These are phyloP conservation scores for Arthroderma sp. DNA, from an alignment of 2,329 filamentous ascomycete species.

Conservation along the genomic window DNA sequence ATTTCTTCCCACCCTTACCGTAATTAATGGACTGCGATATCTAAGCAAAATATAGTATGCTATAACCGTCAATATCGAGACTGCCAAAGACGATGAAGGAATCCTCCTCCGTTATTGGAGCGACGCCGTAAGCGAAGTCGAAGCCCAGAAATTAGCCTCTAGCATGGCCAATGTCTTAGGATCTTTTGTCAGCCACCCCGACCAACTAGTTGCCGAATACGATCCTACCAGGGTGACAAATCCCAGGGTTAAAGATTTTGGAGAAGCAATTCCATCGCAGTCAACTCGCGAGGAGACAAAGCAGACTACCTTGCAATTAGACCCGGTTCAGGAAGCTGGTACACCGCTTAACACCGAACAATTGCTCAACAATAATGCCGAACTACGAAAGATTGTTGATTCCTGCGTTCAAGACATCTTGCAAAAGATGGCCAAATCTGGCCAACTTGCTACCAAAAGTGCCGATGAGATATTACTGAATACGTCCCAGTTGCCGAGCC, in stretches of 20 bases:
- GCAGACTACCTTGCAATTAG: not conserved
- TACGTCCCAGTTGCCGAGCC: slow-evolving; percentile 1
- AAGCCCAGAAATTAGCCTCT: slow-evolving; percentile 23
- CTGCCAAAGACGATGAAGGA: slow-evolving; percentile 25
- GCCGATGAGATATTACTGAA: slow-evolving; percentile 8
- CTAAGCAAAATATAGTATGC: slow-evolving; percentile 22
- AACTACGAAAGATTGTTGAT: slow-evolving; percentile 12
- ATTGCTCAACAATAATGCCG: slow-evolving; percentile 6
- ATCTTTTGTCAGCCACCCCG: slow-evolving; percentile 23
- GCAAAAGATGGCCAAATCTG: slow-evolving; percentile 12
- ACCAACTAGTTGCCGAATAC: slow-evolving; percentile 2
- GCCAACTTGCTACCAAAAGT: not conserved
- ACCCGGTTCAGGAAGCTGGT: not conserved
- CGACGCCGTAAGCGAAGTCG: slow-evolving; percentile 26
- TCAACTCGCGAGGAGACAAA: not conserved
- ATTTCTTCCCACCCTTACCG: not conserved
- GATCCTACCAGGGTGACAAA: not conserved
- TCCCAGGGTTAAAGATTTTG: not conserved
- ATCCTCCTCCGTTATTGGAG: slow-evolving; percentile 32
- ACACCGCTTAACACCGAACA: not conserved
- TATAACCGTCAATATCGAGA: slow-evolving; percentile 23
- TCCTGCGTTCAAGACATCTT: slow-evolving; percentile 13
- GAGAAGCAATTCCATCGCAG: not conserved
- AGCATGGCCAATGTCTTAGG: slow-evolving; percentile 25
- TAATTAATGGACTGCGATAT: not conserved